phyloP scores from a whole-genome alignment of 2,329 filamentous ascomycete species.

The Aspergillus neotritici region DNA sequence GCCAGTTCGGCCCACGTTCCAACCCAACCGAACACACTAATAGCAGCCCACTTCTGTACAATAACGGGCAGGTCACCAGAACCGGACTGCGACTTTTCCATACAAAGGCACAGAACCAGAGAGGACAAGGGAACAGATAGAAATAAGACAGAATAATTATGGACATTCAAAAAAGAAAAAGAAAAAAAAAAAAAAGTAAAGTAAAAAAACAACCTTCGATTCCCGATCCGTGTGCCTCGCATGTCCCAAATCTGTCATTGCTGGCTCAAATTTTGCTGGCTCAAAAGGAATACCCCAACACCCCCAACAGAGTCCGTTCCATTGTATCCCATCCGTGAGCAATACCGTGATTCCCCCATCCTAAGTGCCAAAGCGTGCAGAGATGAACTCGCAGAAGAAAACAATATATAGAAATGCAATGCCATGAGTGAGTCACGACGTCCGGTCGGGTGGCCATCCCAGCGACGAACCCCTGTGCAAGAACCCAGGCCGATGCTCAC shows the following conservation, averaged over 20 bases:
- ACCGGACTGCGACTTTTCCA: conserved; percentile 5
- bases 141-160: conserved; percentile 19
- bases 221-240: conserved; percentile 21
- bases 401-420: conserved; percentile 23
- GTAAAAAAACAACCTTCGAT: conserved; percentile 27
- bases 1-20: no score
- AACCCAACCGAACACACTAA: no score
- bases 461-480: conserved; percentile 7
- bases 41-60: conserved; percentile 11
- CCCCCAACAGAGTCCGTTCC: conserved; percentile 35
- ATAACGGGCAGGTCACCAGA: neutral
- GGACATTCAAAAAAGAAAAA: conserved; percentile 17
- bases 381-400: conserved; percentile 21
- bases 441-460: conserved; percentile 10
- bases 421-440: conserved; percentile 14
- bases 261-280: conserved; percentile 23
- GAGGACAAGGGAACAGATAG: conserved; percentile 5
- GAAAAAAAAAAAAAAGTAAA: conserved; percentile 22
- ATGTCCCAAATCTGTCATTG: conserved; percentile 22
- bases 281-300: conserved; percentile 38
- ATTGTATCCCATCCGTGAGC: conserved; percentile 37
- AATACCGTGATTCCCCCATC: conserved; percentile 37
- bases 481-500: conserved; percentile 10
- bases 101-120: conserved; percentile 7
- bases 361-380: conserved; percentile 31